Evolutionary conservation across 164 flowering plant genomes (phyloP).

Genomic region (Platanus orientalis): DNA sequence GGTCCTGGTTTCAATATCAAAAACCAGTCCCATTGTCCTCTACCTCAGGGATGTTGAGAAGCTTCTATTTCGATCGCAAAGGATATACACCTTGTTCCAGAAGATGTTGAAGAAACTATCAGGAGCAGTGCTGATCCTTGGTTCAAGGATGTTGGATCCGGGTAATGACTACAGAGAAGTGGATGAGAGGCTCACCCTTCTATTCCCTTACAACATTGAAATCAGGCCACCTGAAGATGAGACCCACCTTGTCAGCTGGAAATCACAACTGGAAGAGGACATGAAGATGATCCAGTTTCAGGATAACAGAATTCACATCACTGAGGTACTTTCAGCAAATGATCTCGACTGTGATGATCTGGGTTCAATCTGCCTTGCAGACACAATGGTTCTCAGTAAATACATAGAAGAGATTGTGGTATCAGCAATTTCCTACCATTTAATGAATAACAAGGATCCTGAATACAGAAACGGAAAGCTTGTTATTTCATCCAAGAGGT

Average conservation of each 20-base stretch:
- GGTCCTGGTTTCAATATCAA: constrained; percentile 53
- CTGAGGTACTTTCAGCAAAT: constrained; percentile 61
- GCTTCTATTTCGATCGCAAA: constrained; percentile 44
- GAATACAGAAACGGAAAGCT: constrained; percentile 70
- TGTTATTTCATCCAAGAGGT: constrained; percentile 61
- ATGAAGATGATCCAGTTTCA: constrained; percentile 64
- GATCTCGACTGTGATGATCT: constrained; percentile 78
- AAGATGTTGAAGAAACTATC: constrained; percentile 56
- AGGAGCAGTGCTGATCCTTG: constrained; percentile 59
- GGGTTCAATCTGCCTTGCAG: constrained; percentile 48
- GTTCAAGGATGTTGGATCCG: constrained; percentile 41
- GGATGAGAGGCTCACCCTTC: constrained; percentile 48
- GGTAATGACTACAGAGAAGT: constrained; percentile 30
- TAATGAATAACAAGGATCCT: constrained; percentile 56
- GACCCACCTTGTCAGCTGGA: constrained; percentile 61
- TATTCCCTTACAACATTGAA: constrained; percentile 67
- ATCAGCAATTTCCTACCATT: constrained; percentile 68
- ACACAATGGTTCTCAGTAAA: constrained; percentile 50
- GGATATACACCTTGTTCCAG: constrained; percentile 48
- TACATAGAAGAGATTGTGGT: constrained; percentile 72
- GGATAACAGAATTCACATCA: constrained; percentile 60
- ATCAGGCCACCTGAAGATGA: constrained; percentile 64
- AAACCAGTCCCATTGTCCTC: constrained; percentile 46
- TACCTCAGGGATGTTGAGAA: constrained; percentile 63
- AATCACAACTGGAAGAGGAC: constrained; percentile 60